Conservation (phyloP, 352 stramenopile genomes). For the Stramenopiles sp. region DNA sequence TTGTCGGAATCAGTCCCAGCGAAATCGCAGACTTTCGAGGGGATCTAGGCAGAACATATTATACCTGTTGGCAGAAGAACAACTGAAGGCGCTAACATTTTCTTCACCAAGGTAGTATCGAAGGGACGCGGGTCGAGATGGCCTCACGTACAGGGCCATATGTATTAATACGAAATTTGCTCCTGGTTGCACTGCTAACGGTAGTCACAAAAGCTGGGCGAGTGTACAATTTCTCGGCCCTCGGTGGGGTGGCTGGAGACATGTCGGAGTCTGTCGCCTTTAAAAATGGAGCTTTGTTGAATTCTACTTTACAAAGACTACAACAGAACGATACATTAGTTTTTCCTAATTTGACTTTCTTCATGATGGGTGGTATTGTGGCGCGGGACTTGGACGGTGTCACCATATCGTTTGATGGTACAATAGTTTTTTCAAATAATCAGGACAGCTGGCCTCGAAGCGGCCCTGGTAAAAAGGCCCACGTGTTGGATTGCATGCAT, state of each 20-base stretch:
- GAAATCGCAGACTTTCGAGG: too few species aligned
- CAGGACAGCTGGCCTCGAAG: conserved; percentile 23
- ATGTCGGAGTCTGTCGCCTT: background rate
- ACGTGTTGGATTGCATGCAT: conserved; percentile 24
- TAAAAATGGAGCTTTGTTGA: background rate
- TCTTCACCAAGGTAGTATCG: too few species aligned
- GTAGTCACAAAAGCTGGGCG: too few species aligned
- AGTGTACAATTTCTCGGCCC: background rate
- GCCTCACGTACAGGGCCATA: too few species aligned
- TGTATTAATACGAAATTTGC: too few species aligned
- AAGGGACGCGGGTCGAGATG: too few species aligned
- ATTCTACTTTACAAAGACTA: background rate
- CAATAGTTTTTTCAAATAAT: conserved; percentile 23
- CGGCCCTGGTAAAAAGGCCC: conserved; percentile 10
- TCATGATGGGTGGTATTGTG: conserved; percentile 24
- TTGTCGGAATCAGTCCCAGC: too few species aligned
- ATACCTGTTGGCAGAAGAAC: too few species aligned
- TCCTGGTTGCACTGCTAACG: too few species aligned
- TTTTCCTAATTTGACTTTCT: conserved; percentile 22
- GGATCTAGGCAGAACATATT: too few species aligned
- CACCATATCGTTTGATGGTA: conserved; percentile 24
- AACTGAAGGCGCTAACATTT: too few species aligned
- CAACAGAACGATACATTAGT: conserved; percentile 20
- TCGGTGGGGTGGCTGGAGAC: background rate
- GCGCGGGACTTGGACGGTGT: conserved; percentile 18